Base-by-base conservation (phyloP, 1,139 yeast species). In the Meyerozyma smithsonii region DNA sequence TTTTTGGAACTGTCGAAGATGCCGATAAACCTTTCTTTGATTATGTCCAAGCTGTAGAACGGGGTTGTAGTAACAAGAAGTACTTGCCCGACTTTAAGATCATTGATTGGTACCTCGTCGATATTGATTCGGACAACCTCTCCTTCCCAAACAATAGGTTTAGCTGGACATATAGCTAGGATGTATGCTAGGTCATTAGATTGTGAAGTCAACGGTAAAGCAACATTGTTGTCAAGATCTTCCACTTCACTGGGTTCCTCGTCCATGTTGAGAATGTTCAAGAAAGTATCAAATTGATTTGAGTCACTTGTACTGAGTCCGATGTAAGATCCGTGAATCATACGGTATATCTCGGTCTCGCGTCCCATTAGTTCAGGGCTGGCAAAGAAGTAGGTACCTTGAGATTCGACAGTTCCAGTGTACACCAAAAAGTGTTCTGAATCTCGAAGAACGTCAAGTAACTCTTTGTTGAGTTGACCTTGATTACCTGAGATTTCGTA, bases 71-170 rank as follows among this genome's bases (percentile, higher is more conserved):
- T 74, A 5, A 90, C 75, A 39, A 92, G 61, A 28, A 89, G 62
- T 53, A 88, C 70, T 43, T 84, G 79, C 6, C 96, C 95, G 10
- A 80, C 79, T 46, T 74, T 74, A 17, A 86, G 69, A 42, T 70
- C 76, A 5, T 71, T 61, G 5, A 70, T 64, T 1, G 76, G 74
- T 1, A 68, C 69, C 5, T 61, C 60, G 30, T 67, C 66, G 32
- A 81, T 60, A 17, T 77, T 74, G 14, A 86, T 58, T 38, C 79
- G 76, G 26, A 83, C 75, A 45, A 84, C 81, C 18, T 76, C 73
- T 2, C 97, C 97, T 47, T 86, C 92, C 97, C 97, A 90, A 21
- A 86, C 79, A 56, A 90, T 75, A 0, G 97, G 95, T 52, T 86
- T 87, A 11, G 83, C 76, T 2, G 96, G 92, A 52, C 87, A 81